Evolutionary conservation across 352 stramenopile genomes (phyloP), one percentile per base, ranked within the genome.

Genomic region (Globisporangium okanoganense): DNA sequence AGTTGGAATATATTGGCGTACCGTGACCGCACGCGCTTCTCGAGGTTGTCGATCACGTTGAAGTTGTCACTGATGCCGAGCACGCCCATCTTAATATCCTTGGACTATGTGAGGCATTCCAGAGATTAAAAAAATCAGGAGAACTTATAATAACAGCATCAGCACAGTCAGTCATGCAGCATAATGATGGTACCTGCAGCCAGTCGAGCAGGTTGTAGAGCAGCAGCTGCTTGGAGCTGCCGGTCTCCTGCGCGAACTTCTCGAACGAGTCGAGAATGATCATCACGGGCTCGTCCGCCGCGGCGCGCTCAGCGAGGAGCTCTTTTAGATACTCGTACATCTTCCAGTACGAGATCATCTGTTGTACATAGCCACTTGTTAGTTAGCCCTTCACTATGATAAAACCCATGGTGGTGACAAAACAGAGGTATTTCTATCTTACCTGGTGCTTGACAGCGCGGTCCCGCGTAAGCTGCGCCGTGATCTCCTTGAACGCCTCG

Each of bases 181-280:
- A 40, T 50, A 24, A n/a, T n/a, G n/a, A 33, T 33, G 29, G 6
- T 53, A 87, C 79, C 68, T 87, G 84, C 29, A 93, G 70, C 85
- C 85, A 95, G 58, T 95, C 85, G 43, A 95, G 78, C 48, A 93
- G 58, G 36, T 92, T 93, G 70, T 95, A 95, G 24, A 95, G 58
- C 52, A 95, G 66, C 38, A 95, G 67, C 61, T 95, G 85, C 66
- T 93, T 95, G 18, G 76, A 53, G 43, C 72, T 89, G 27, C 66
- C 73, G 14, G 64, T 81, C 40, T 87, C 79, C 33, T 65, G 69
- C 40, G 87, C 79, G 56, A 93, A 95, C 54, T 90, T 75, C 51
- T 93, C 85, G 29, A 95, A 75, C 0, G 78, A 73, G 48, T 95
- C 85, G 47, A 93, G 62, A 29, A 92, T 69, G 51, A 93, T 70